These are phyloP conservation scores for Spiromastix sp. DNA, from an alignment of 2,329 filamentous ascomycete species.

Conservation along the genomic window DNA sequence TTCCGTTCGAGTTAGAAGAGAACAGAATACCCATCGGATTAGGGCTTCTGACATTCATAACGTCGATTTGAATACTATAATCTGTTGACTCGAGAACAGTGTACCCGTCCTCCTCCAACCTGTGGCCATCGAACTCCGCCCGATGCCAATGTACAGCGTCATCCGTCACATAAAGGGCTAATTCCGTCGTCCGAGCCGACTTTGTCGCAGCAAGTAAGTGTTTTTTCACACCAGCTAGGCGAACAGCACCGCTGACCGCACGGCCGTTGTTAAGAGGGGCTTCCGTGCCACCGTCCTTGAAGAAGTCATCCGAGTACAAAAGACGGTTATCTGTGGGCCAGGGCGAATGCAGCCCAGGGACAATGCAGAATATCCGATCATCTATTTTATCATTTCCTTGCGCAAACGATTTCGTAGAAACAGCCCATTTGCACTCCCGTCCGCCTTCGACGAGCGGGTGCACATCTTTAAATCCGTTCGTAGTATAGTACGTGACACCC, in stretches of 20 bases:
- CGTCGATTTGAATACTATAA: constrained; percentile 95
- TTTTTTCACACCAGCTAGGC: constrained; percentile 73
- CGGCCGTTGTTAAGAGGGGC: constrained; percentile 64
- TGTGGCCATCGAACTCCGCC: constrained; percentile 78
- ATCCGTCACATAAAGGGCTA: constrained; percentile 81
- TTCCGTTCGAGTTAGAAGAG: constrained; percentile 95
- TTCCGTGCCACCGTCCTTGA: constrained; percentile 54
- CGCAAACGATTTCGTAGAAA: constrained; percentile 59
- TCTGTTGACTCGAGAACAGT: constrained; percentile 93
- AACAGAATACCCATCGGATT: constrained; percentile 74
- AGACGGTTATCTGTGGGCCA: constrained; percentile 67
- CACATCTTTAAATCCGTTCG: constrained; percentile 67
- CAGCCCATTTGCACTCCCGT: constrained; percentile 79
- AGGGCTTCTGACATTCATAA: constrained; percentile 54
- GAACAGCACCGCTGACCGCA: constrained; percentile 68
- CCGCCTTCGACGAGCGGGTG: constrained; percentile 58
- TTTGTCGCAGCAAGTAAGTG: constrained; percentile 76
- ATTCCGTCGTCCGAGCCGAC: constrained; percentile 71
- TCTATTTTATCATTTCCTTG: constrained; percentile 49
- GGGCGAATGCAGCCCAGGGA: constrained; percentile 59
- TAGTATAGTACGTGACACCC: constrained; percentile 62
- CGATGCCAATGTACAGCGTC: constrained; percentile 83
- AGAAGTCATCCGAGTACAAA: constrained; percentile 74
- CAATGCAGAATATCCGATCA: constrained; percentile 69
- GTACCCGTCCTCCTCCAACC: constrained; percentile 74